phyloP scores from a whole-genome alignment of 495 filamentous ascomycete genomes.

The Pyrenula massariospora region DNA sequence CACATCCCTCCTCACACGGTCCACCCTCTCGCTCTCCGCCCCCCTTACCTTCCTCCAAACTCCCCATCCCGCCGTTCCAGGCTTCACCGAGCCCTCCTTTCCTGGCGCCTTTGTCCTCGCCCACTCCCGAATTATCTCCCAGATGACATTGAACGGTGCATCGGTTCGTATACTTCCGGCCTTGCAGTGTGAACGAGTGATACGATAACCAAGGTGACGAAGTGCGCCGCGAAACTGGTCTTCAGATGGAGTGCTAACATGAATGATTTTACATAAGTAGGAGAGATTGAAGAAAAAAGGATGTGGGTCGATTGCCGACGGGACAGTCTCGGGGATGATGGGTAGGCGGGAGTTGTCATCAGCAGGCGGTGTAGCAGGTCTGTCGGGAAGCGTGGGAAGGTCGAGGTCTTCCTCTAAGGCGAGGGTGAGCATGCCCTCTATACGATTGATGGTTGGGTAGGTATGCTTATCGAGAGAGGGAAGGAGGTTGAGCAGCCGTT shows the following conservation, averaged over 20 bases:
- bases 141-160: constrained; percentile 77
- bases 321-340: constrained; percentile 31
- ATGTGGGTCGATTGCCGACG: constrained; percentile 49
- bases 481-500: constrained; percentile 57
- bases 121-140: constrained; percentile 95
- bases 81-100: constrained; percentile 54
- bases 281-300: constrained; percentile 84
- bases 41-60: constrained; percentile 41
- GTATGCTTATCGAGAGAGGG: constrained; percentile 44
- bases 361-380: background rate
- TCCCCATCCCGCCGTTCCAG: constrained; percentile 53
- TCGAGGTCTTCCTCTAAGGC: constrained; percentile 64
- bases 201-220: constrained; percentile 63
- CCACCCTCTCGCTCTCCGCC: constrained; percentile 6
- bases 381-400: constrained; percentile 16
- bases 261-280: constrained; percentile 57
- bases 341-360: constrained; percentile 2
- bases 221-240: constrained; percentile 70
- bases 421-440: constrained; percentile 84
- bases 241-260: constrained; percentile 62
- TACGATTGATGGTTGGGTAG: constrained; percentile 67
- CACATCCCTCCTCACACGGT: constrained; percentile 22
- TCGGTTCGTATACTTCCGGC: constrained; percentile 83
- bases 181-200: constrained; percentile 74
- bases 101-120: constrained; percentile 61